Evolutionary conservation across 2,329 filamentous ascomycete genomes (phyloP), one percentile per base, ranked within the genome.

Genomic region (Paraphaeosphaeria minitans): DNA sequence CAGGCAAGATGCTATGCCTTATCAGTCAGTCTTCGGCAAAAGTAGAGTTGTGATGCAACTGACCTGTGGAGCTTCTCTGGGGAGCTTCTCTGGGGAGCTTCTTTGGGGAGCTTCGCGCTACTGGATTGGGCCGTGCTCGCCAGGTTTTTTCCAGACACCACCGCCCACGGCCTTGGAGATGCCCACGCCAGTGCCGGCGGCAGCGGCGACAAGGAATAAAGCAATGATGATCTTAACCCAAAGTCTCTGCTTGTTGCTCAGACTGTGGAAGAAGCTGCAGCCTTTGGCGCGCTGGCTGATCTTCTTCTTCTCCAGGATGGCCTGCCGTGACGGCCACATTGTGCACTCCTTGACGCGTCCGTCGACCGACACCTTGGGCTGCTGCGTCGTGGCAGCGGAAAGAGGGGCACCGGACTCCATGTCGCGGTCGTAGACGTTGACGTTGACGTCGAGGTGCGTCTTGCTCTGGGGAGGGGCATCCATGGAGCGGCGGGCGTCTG

Each of bases 281-380:
- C 76, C 76, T 50, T 71, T 73, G 49, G 67, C 68, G 47, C 75
- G 69, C 70, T 79, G 75, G 66, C 75, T 73, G 42, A 63, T 65
- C 67, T 74, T 75, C 57, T 75, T 74, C 67, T 77, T 77, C 64
- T 80, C 76, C 65, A 78, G 72, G 57, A 83, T 75, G 33, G 80
- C 80, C 68, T 81, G 76, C 63, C 77, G 77, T 43, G 79, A 79
- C 8, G 81, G 81, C 81, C 81, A 83, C 80, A 83, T 82, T 63
- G 77, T 79, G 77, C 80, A 82, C 60, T 83, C 81, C 68, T 81
- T 81, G 63, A 75, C 75, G 54, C 75, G 68, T 54, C 73, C 76
- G 60, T 81, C 79, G 61, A 81, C 73, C 27, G 71, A 75, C 55
- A 74, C 61, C 62, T 78, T 79, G 60, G 72, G 73, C 58, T 70